Base-by-base conservation (phyloP, 495 filamentous ascomycete genomes). In the Lentithecium fluviatile region DNA sequence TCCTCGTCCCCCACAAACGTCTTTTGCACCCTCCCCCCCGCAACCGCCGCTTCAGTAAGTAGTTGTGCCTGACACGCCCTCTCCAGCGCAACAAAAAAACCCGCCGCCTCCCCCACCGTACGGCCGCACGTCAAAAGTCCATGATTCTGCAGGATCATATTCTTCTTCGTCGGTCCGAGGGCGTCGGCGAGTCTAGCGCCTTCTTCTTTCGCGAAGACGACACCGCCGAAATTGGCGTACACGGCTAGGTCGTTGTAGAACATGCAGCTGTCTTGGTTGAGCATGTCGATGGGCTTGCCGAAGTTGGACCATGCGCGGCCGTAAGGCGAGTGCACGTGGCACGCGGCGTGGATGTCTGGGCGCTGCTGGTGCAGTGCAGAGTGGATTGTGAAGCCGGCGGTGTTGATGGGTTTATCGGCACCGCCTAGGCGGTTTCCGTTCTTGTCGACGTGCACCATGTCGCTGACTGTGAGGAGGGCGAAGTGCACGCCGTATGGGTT, bases 231-330 rank as follows among this genome's bases (percentile, higher is more conserved):
- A 5, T 73, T 66, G 17, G 69, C 68, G 66, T 85, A 82, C 0
- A 85, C 80, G 17, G 76, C 75, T 58, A 79, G 78, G 4, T 73
- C 72, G 10, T 73, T 67, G 70, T 83, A 76, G 64, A 85, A 77
- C 26, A 75, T 74, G 67, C 79, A 80, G 0, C 78, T 79, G 69
- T 88, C 85, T 76, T 82, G 78, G 23, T 74, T 76, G 36, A 80
- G 62, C 79, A 81, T 81, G 53, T 80, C 76, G 49, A 81, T 72
- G 1, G 70, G 72, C 64, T 68, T 74, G 15, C 76, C 78, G 70
- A 80, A 78, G n/a, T 70, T 62, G 58, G 73, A 76, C 73, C 73
- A 81, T 8, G 80, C 76, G 66, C 76, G 75, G 3, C 75, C 77
- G 62, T 79, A 71, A 17, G 79, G 68, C 11, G 74, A 69, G 66